Evolutionary conservation across 495 filamentous ascomycete species (phyloP).

Genomic region (Trichoderma reesei): DNA sequence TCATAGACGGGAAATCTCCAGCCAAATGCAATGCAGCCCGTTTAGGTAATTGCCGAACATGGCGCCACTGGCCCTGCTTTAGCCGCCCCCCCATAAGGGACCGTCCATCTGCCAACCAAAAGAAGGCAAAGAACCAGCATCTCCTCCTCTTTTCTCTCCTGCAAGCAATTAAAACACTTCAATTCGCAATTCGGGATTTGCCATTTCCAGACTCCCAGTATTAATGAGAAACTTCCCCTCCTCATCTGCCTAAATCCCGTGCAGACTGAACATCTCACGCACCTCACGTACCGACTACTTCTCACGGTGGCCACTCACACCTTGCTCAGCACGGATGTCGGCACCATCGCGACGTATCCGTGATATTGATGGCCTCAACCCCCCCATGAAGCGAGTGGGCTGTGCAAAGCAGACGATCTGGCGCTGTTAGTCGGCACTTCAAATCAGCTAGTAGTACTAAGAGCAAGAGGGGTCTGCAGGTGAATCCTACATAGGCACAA

Average conservation of each 20-base stretch:
- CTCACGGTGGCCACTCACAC: not conserved
- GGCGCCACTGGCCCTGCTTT: constrained; percentile 4
- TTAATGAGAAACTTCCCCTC: no score
- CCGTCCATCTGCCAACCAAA: not conserved
- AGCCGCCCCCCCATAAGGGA: not conserved
- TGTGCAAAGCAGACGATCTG: not conserved
- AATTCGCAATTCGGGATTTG: not conserved
- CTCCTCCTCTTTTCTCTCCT: not conserved
- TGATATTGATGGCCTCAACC: no score
- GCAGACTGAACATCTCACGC: not conserved
- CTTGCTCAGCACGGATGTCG: not conserved
- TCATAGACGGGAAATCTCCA: no score
- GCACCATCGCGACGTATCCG: not conserved
- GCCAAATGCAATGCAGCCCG: not conserved
- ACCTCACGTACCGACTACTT: not conserved
- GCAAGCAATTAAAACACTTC: not conserved
- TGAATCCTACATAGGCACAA: no score
- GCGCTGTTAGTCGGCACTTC: not conserved
- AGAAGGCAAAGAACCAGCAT: no score
- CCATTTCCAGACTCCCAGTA: no score
- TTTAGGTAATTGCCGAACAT: constrained; percentile 1
- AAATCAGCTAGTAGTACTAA: constrained; percentile 3
- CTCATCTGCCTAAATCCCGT: not conserved
- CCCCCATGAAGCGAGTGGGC: not conserved
- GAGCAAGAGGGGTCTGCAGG: no score